Percentiles rank a stretch among this genome's conserved stretches.
These are phyloP conservation scores for Verticillium dahliae DNA, from an alignment of 2,329 filamentous ascomycete genomes.

Conservation along the genomic window DNA sequence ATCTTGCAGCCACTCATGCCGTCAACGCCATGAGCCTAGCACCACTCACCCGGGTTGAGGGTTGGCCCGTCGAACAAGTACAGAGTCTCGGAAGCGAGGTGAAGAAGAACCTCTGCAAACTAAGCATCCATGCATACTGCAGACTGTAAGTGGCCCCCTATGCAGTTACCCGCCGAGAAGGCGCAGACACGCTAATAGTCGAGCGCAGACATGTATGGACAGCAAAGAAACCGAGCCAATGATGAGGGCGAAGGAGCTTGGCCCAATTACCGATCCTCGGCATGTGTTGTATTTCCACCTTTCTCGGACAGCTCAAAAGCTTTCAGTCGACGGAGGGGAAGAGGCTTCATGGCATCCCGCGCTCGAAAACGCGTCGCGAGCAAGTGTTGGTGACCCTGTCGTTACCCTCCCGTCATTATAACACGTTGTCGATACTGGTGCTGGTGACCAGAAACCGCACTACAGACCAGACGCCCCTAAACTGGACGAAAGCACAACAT, in stretches of 20 bases:
- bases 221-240: slow-evolving; percentile 11
- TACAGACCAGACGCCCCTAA: slow-evolving; percentile 2
- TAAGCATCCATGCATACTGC: slow-evolving; percentile 66
- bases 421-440: background rate
- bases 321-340: background rate
- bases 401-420: slow-evolving; percentile 4
- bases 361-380: background rate
- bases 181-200: slow-evolving; percentile 2
- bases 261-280: background rate
- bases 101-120: slow-evolving; percentile 61
- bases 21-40: slow-evolving; percentile 67
- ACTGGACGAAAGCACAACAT: background rate
- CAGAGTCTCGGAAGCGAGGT: slow-evolving; percentile 55
- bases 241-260: background rate
- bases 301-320: background rate
- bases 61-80: slow-evolving; percentile 57
- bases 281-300: slow-evolving; percentile 1
- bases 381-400: slow-evolving; percentile 3
- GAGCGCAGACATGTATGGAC: slow-evolving; percentile 13
- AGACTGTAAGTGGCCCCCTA: slow-evolving; percentile 55
- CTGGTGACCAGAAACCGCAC: background rate
- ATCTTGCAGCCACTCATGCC: slow-evolving; percentile 67
- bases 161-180: slow-evolving; percentile 2
- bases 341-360: background rate
- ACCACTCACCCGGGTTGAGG: slow-evolving; percentile 59